phyloP scores from a whole-genome alignment of 169 alveolate genomes.

The Plasmodium vivax region DNA sequence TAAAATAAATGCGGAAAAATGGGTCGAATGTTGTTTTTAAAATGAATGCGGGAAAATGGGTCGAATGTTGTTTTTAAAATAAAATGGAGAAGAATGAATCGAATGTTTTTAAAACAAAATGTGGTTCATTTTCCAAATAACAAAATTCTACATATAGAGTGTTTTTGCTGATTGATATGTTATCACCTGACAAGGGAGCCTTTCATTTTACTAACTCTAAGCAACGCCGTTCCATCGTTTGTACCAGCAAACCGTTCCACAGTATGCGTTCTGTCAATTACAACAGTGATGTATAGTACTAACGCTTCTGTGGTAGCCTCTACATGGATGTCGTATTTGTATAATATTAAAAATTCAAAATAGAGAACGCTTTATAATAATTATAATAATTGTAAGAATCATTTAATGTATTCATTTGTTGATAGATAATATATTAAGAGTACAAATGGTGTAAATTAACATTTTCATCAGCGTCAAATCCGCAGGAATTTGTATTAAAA shows the following conservation, averaged over 20 bases:
- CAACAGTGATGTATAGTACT: no score
- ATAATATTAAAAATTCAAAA: no score
- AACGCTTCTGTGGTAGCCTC: neutral
- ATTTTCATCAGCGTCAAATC: no score
- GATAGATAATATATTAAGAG: neutral
- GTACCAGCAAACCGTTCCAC: neutral
- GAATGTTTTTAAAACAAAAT: neutral
- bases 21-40: no score
- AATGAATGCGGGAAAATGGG: no score
- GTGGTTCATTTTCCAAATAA: neutral
- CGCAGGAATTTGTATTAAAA: neutral
- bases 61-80: no score
- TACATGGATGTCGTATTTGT: neutral
- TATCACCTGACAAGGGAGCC: neutral
- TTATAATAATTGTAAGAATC: no score
- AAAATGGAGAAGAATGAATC: no score
- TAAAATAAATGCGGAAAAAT: no score
- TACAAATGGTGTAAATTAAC: neutral
- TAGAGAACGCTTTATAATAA: no score
- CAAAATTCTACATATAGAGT: no score
- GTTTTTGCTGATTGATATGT: neutral
- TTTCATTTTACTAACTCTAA: neutral
- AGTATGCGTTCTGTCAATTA: neutral
- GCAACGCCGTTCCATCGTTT: neutral
- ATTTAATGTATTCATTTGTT: neutral